Evolutionary conservation across 495 filamentous ascomycete species (phyloP), one percentile per base, ranked within the genome.

Genomic region (Lasiosphaeria hispida): DNA sequence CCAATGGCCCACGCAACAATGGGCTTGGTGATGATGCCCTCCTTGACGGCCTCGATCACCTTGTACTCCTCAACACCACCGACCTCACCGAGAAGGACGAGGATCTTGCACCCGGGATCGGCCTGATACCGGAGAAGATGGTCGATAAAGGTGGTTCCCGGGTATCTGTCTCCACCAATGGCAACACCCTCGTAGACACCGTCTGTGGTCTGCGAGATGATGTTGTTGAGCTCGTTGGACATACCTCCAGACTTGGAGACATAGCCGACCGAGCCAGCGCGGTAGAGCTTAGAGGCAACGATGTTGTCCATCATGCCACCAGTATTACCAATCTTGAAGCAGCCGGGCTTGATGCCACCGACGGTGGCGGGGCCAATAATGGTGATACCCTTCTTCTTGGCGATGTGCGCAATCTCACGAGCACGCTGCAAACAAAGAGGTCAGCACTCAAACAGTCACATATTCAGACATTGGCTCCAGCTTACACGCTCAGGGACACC

Each of bases 281-380:
- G 94, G 86, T 98, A 98, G 50, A 98, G 90, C 86, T 97, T 98
- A 76, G 95, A 97, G 64, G 94, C 92, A 58, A 98, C 94, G 68
- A 98, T 98, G 84, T 98, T 98, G 85, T 98, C 94, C 94, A 98
- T 98, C 94, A 98, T 98, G 76, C 94, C 94, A 85, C 94, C 94
- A 61, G 94, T 98, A 84, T 98, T 98, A 75, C 94, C 94, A 62
- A 98, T 98, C 86, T 97, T 98, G 86, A 89, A 98, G 70, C 89
- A 87, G 76, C 94, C 95, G 59, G 94, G 94, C 85, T 98, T 98
- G 82, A 98, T 97, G 69, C 94, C 94, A 85, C 94, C 94, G 61
- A 98, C 94, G 54, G 94, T 98, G 58, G 94, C 94, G 59, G 94
- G 94, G 55, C 94, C 94, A 69, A 98, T 96, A 77, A 98, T 98